Conservation (phyloP, 2,329 filamentous ascomycete genomes). For the Raffaelea ambrosiae region DNA sequence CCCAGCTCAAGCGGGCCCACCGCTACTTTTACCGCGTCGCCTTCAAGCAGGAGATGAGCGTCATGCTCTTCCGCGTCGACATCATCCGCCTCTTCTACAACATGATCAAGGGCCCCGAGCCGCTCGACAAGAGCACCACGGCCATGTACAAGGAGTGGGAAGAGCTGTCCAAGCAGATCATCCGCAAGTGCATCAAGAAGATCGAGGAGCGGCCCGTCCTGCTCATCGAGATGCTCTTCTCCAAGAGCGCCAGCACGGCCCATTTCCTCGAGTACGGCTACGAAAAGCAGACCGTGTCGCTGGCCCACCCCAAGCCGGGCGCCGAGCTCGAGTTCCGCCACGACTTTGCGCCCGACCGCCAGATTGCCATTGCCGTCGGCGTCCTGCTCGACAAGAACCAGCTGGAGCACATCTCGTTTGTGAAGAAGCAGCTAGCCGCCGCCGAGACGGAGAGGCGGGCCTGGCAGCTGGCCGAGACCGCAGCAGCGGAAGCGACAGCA, state of each 20-base stretch:
- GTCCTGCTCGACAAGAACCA: conserved; percentile 74
- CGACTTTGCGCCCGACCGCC: conserved; percentile 57
- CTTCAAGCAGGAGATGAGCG: conserved; percentile 87
- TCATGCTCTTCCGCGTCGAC: conserved; percentile 84
- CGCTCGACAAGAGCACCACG: conserved; percentile 54
- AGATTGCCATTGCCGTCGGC: conserved; percentile 72
- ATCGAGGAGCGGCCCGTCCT: conserved; percentile 78
- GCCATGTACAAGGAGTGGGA: conserved; percentile 82
- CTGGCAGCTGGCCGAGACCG: conserved; percentile 51
- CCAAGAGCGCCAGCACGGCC: conserved; percentile 74
- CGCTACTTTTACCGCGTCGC: conserved; percentile 90
- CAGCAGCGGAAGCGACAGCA: conserved; percentile 6
- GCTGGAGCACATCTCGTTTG: conserved; percentile 68
- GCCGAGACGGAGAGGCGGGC: conserved; percentile 65
- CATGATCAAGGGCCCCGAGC: conserved; percentile 83
- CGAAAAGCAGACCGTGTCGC: conserved; percentile 61
- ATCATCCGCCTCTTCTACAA: conserved; percentile 81
- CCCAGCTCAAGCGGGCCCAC: conserved; percentile 84
- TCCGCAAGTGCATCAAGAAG: conserved; percentile 75
- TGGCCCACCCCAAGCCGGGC: conserved; percentile 56
- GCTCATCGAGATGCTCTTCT: conserved; percentile 88
- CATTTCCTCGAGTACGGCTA: conserved; percentile 88
- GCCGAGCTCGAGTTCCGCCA: conserved; percentile 78
- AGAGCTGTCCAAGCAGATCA: conserved; percentile 74
- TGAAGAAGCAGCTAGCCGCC: conserved; percentile 60